Base-by-base conservation (phyloP, 1,139 yeast genomes). In the Candida labiduridarum region DNA sequence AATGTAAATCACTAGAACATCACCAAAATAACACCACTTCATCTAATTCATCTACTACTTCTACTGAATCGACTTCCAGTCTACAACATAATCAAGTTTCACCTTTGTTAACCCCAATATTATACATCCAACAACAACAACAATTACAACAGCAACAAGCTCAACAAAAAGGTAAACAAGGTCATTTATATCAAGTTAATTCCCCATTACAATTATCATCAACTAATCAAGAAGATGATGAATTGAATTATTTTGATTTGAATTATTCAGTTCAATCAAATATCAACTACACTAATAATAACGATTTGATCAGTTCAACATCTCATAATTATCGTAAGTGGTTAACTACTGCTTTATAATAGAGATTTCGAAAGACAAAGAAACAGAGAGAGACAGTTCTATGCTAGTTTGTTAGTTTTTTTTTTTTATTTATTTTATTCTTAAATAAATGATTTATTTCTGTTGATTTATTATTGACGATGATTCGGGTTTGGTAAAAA, bases 311-410 rank as follows among this genome's bases (percentile, higher is more conserved):
- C 36, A 60, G 57, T 42, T 66, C 74, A 38, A 73, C 78, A 44
- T 69, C 75, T 33, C 71, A 72, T 52, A 74, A 74, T 59, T 74
- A 74, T 61, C 68, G 78, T 52, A 73, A 73, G 59, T 74, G 79
- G 79, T 65, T 74, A 55, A 38, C 25, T 22, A 39, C 34, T 44
- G 41, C 41, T 38, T 38, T 38, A 38, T 38, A 11, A 38, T 38
- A 11, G 29, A 36, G 14, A 11, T 14, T 3, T 14, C 12, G 14
- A 22, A n/a, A 19, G 14, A 27, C 11, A n/a, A 39, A n/a, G 25
- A 36, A 8, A 15, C 5, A 36, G 14, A 36, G 40, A 15, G 14
- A 36, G 25, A 36, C 25, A 22, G 11, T 19, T 19, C 3, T 25
- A 8, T 31, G 15, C 15, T n/a, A 31, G 15, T 14, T 34, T 34